Percentiles rank a stretch among this genome's conserved stretches.
Evolutionary conservation across 331 rosid genomes (phyloP).

Genomic region (Pyracantha coccinea): DNA sequence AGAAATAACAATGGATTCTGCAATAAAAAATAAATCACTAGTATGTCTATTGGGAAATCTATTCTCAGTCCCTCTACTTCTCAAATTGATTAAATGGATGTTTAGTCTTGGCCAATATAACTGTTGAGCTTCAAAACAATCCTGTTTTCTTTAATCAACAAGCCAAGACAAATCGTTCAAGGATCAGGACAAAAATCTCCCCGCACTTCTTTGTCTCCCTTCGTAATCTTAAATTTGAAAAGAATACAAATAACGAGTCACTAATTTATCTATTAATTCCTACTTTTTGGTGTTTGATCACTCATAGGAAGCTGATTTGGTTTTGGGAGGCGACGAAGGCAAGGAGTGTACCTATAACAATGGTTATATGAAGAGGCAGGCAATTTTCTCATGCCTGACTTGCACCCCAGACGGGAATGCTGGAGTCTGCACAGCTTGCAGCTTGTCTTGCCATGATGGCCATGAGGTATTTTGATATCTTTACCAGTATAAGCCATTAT

Average conservation of each 20-base stretch:
- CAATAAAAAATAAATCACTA: background rate
- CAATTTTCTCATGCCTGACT: conserved; percentile 93
- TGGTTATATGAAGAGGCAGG: conserved; percentile 97
- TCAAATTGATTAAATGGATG: background rate
- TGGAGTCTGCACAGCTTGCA: conserved; percentile 99
- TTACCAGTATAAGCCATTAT: background rate
- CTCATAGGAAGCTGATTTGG: conserved; percentile 79
- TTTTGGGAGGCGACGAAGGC: conserved; percentile 97
- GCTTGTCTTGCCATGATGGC: conserved; percentile 97
- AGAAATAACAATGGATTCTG: background rate
- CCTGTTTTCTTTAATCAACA: background rate
- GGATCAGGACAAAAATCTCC: background rate
- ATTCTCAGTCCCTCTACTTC: background rate
- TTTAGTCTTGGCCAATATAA: background rate
- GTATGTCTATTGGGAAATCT: background rate
- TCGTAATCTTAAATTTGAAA: background rate
- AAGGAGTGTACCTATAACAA: conserved; percentile 88
- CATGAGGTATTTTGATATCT: conserved; percentile 58
- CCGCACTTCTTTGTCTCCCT: background rate
- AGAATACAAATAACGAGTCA: background rate
- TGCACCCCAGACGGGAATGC: conserved; percentile 94
- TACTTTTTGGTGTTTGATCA: background rate
- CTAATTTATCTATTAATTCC: background rate
- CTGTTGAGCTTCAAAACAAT: background rate
- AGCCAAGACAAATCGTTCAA: background rate